These are phyloP conservation scores for Alternaria metachromatica DNA, from an alignment of 2,329 filamentous ascomycete species.

Conservation along the genomic window DNA sequence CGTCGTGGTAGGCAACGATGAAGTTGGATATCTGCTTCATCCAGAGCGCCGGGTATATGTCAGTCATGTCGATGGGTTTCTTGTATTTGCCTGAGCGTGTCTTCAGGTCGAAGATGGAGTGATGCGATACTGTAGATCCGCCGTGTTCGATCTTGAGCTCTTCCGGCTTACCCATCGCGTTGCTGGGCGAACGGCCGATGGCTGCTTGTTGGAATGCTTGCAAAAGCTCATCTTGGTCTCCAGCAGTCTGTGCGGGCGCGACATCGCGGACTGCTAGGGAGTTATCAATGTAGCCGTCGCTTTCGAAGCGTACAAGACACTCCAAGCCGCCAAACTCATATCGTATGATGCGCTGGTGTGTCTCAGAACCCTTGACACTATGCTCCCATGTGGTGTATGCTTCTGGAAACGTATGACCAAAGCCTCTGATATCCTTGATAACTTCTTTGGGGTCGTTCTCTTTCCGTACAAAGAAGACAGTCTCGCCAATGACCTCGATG, in stretches of 20 bases:
- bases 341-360: constrained; percentile 67
- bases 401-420: constrained; percentile 71
- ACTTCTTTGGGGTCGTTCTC: constrained; percentile 66
- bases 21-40: constrained; percentile 60
- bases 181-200: constrained; percentile 1
- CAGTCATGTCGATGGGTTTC: constrained; percentile 45
- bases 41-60: constrained; percentile 58
- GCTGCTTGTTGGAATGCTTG: constrained; percentile 15
- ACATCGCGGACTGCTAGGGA: background rate
- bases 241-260: background rate
- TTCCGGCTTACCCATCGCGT: background rate
- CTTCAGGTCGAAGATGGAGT: constrained; percentile 61
- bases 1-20: constrained; percentile 58
- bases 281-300: constrained; percentile 61
- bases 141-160: constrained; percentile 25
- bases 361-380: constrained; percentile 61
- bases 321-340: constrained; percentile 64
- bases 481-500: constrained; percentile 62
- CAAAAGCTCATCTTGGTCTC: constrained; percentile 15
- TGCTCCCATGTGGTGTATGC: constrained; percentile 69
- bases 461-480: constrained; percentile 68
- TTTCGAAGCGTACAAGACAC: constrained; percentile 63
- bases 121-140: constrained; percentile 48
- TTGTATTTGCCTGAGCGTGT: constrained; percentile 52
- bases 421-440: constrained; percentile 64